Percentiles rank a stretch among this genome's conserved stretches.
phyloP scores from a whole-genome alignment of 2,329 filamentous ascomycete genomes.

The Claviceps fusiformis region DNA sequence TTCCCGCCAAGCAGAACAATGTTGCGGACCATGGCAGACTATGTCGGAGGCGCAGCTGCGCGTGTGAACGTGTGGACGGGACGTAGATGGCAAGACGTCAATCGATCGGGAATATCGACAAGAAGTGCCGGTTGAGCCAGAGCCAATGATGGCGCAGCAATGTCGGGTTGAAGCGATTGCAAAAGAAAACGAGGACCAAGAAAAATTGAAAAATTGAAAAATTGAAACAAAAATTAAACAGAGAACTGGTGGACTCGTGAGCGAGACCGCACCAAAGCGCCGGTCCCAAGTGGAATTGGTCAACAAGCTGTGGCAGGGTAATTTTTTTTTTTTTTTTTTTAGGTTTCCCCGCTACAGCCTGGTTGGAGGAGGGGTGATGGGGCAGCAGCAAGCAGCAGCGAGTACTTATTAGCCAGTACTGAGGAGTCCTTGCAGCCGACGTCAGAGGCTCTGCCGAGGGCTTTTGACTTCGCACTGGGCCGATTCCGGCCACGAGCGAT shows the following conservation, averaged over 20 bases:
- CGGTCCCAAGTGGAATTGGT: not conserved
- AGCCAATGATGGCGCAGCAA: not conserved
- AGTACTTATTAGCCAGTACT: too few species aligned
- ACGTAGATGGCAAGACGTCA: not conserved
- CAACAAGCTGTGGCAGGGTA: conserved; percentile 1
- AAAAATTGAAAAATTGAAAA: not conserved
- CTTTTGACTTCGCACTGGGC: conserved; percentile 1
- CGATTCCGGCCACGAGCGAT: conserved; percentile 4
- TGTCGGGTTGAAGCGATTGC: not conserved
- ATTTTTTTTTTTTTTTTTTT: conserved; percentile 4
- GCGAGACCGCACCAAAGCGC: conserved; percentile 3
- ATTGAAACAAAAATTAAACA: not conserved
- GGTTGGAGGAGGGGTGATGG: conserved; percentile 4
- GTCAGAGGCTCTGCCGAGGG: conserved; percentile 7
- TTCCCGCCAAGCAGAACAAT: conserved; percentile 88
- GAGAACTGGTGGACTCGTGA: conserved; percentile 1
- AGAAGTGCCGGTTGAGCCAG: not conserved
- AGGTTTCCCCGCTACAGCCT: conserved; percentile 4
- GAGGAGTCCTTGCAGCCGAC: conserved; percentile 1
- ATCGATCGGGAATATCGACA: not conserved
- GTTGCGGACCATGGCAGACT: conserved; percentile 68
- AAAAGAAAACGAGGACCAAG: not conserved
- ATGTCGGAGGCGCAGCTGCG: not conserved
- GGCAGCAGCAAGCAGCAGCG: not conserved
- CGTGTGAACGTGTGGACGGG: not conserved